Evolutionary conservation across 2,329 filamentous ascomycete species (phyloP), one percentile per base, ranked within the genome.

Genomic region (Pseudogymnoascus sp.): DNA sequence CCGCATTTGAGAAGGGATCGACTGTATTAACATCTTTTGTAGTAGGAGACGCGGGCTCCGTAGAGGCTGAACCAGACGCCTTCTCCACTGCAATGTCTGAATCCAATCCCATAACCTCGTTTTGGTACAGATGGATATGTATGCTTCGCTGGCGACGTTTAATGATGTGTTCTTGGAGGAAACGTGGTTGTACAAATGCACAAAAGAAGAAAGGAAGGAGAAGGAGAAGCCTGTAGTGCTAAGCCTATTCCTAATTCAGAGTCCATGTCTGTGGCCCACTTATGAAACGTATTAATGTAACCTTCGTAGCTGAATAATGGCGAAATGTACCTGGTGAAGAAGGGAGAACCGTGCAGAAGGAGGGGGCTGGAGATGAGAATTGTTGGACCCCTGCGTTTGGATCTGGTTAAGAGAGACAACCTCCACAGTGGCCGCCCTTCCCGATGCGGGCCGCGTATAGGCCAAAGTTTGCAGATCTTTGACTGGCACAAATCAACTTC

Each of bases 1-100:
- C 60, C 11, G 60, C 13, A 23, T 13, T 61, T 31, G 60, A 61
- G 19, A 61, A 21, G 4, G 60, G 8, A 23, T 61, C 35, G 13
- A 42, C 60, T 42, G 19, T 10, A 19, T 61, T 42, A 17, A 23
- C 40, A 61, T 42, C 21, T 19, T 44, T 38, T 23, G 23, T 15
- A 15, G 35, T 61, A n/a, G 60, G 33, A 26, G 60, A 42, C 21
- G 19, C 33, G 13, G 60, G 60, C 11, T 61, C 60, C 13, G n/a
- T n/a, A 15, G 19, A 42, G 35, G 26, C 60, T 61, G 35, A 61
- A 15, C 60, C 60, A 11, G 60, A 61, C 23, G 60, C 10, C 33
- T 61, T 61, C 60, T 61, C 60, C 5, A 17, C 60, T 9, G 60
- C 11, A 19, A 61, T 61, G 26, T 61, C 60, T 44, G 60, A 61